A percentile compares a stretch with the other conserved stretches of the same genome.
These are phyloP conservation scores for Cajanus cajan DNA, from an alignment of 306 rosid genomes.

Conservation along the genomic window DNA sequence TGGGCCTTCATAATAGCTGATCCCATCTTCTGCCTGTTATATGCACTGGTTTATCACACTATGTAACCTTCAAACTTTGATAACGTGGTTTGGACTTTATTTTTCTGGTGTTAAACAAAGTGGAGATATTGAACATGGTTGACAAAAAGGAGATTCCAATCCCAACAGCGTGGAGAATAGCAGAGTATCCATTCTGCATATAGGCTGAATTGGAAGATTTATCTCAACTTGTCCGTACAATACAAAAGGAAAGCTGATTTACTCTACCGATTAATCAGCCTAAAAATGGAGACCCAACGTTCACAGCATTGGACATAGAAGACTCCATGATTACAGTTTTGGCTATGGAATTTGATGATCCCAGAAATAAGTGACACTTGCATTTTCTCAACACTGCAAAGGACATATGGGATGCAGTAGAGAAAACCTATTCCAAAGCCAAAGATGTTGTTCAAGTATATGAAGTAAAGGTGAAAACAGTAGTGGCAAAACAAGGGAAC, in stretches of 20 bases:
- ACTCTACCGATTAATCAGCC: background rate
- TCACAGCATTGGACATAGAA: background rate
- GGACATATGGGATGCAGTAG: background rate
- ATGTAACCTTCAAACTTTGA: background rate
- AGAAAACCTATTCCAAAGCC: background rate
- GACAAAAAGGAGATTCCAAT: background rate
- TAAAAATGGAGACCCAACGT: background rate
- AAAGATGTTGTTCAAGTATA: background rate
- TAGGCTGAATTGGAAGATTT: background rate
- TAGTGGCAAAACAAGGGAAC: background rate
- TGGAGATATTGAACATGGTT: background rate
- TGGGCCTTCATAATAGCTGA: background rate
- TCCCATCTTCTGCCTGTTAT: background rate
- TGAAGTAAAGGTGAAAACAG: background rate
- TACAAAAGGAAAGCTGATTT: background rate
- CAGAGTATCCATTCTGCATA: background rate
- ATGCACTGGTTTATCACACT: background rate
- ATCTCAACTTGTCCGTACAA: background rate
- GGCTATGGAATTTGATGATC: background rate
- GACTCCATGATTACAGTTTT: conserved; percentile 3
- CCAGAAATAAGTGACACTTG: background rate
- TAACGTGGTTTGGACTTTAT: background rate
- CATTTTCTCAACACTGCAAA: background rate
- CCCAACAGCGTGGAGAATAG: background rate
- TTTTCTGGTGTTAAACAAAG: background rate